Evolutionary conservation across 1,284 basidiomycete genomes (phyloP), one percentile per base, ranked within the genome.

Genomic region (Tilletia indica): DNA sequence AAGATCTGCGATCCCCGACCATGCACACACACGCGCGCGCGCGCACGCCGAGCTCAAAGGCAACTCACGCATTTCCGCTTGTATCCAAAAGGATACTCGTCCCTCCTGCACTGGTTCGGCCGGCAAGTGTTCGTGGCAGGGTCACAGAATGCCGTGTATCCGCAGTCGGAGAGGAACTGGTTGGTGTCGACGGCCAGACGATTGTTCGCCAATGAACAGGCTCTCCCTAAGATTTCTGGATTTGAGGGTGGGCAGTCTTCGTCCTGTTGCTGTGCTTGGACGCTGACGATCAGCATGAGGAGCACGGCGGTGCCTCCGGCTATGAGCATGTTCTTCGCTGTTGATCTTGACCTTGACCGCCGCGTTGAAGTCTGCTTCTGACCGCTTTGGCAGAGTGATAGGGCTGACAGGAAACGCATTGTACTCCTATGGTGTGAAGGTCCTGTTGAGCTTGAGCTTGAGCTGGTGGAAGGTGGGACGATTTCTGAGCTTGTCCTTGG

Each of bases 41-140:
- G 45, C 63, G 39, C 38, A 21, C 39, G 45, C 9, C 63, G 19
- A 11, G 19, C 38, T 66, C 63, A 45, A 45, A 45, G 9, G 9
- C 42, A 14, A 69, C 68, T 69, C 31, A 69, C 68, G 54, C 45
- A 49, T 54, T 54, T 69, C 19, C 54, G 68, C 54, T 48, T 63
- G 54, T 39, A 58, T n/a, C 68, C 68, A 54, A 69, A 69, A 8
- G 68, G 68, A 54, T 69, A 69, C 61, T 69, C 68, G 39, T 69
- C 68, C 61, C 61, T 69, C 68, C 68, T 49, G 61, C 68, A 69
- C 39, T 47, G 36, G 49, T 69, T 69, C 48, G 19, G 34, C 19
- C 11, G 19, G n/a, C 68, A 69, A 21, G 68, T 69, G 19, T 21
- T 38, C n/a, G 45, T 49, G 21, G 8, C 12, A 19, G 68, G 68